Conservation (phyloP, 129 eudicot genomes). For the Lactuca saligna region DNA sequence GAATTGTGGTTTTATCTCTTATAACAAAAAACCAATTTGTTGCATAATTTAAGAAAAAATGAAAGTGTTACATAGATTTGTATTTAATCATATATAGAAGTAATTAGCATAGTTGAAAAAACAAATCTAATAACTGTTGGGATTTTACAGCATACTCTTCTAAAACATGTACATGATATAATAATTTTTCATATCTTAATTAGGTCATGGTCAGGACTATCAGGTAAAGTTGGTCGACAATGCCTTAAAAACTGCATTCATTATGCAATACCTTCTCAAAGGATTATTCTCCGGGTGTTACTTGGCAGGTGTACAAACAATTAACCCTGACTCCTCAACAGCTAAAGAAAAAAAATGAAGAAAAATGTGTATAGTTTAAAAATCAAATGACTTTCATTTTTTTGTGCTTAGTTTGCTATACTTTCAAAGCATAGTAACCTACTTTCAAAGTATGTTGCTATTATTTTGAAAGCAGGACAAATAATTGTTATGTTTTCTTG, state of each 20-base stretch:
- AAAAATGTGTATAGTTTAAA: too few relatives aligned
- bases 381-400: too few relatives aligned
- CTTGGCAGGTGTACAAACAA: conserved; percentile 58
- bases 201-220: conserved; percentile 78
- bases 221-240: conserved; percentile 76
- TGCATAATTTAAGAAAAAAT: too few relatives aligned
- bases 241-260: conserved; percentile 92
- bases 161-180: background rate
- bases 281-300: conserved; percentile 88
- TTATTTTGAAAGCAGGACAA: too few relatives aligned
- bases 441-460: too few relatives aligned
- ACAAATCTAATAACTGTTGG: conserved; percentile 3
- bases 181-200: background rate
- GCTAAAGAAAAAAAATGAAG: too few relatives aligned
- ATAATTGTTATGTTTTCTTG: too few relatives aligned
- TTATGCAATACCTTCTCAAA: conserved; percentile 97
- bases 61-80: background rate
- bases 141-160: background rate
- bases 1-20: too few relatives aligned
- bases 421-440: too few relatives aligned
- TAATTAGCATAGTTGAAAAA: background rate
- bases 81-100: background rate
- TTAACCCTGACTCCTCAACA: too few relatives aligned
- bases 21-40: too few relatives aligned
- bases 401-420: too few relatives aligned